Percentiles rank a stretch among this genome's conserved stretches.
These are phyloP conservation scores for Diaporthe sp. DNA, from an alignment of 2,329 filamentous ascomycete genomes.

Conservation along the genomic window DNA sequence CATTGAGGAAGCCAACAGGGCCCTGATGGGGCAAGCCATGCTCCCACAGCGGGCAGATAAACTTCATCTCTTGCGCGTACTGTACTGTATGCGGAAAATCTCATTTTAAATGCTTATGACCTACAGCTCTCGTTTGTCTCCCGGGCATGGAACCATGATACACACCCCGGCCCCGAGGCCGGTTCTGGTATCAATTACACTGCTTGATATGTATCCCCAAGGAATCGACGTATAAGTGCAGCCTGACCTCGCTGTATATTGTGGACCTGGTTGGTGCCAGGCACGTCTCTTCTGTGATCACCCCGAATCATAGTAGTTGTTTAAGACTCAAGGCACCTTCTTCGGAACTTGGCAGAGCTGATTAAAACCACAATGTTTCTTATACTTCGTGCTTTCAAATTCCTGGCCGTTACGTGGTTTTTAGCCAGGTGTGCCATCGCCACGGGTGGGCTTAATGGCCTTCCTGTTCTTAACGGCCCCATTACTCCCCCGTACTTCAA, in stretches of 20 bases:
- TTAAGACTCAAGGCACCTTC: neutral
- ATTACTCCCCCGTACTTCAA: slow-evolving; percentile 43
- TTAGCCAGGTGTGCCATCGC: slow-evolving; percentile 2
- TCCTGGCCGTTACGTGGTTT: neutral
- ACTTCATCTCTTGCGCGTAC: neutral
- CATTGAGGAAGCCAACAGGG: neutral
- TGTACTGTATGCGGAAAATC: neutral
- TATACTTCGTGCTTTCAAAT: neutral
- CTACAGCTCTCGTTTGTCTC: neutral
- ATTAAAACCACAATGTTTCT: neutral
- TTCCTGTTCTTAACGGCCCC: slow-evolving; percentile 48
- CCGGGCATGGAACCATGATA: neutral
- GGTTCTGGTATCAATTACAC: neutral
- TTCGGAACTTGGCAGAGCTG: no score
- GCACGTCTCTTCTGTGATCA: no score
- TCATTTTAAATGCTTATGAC: neutral
- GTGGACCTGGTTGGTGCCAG: neutral
- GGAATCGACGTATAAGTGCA: neutral
- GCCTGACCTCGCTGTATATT: neutral
- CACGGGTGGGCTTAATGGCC: slow-evolving; percentile 43
- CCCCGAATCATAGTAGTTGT: neutral
- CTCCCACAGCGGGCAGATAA: neutral
- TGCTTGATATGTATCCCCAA: neutral
- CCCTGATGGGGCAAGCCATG: neutral
- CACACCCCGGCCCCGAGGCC: neutral